Evolutionary conservation across 1,284 basidiomycete species (phyloP).

Genomic region (Cutaneotrichosporon sp.): DNA sequence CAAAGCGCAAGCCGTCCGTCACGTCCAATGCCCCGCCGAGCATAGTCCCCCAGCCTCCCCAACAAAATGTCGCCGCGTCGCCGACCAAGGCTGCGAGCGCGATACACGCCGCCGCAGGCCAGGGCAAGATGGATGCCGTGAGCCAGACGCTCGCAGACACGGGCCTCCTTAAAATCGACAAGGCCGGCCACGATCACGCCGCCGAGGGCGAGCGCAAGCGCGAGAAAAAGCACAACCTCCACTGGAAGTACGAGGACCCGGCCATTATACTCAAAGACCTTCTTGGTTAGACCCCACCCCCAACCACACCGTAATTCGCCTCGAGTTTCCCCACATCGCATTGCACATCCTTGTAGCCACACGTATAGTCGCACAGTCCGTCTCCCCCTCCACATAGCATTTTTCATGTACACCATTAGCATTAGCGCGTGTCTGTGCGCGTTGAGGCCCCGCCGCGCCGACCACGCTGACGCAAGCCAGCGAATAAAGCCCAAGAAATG

Average conservation of each 20-base stretch:
- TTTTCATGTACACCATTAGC: background rate
- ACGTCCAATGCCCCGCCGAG: background rate
- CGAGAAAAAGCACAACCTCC: conserved; percentile 42
- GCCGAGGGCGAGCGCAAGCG: conserved; percentile 30
- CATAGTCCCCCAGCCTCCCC: background rate
- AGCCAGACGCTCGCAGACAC: conserved; percentile 24
- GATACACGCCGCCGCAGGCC: conserved; percentile 28
- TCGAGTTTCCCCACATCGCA: background rate
- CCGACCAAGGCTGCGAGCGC: conserved; percentile 29
- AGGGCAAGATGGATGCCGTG: conserved; percentile 26
- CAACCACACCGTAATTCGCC: background rate
- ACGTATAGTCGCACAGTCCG: background rate
- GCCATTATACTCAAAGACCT: conserved; percentile 45
- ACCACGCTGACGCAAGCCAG: background rate
- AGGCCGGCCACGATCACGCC: conserved; percentile 29
- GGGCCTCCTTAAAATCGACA: conserved; percentile 40
- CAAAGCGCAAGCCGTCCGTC: background rate
- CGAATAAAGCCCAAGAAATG: background rate
- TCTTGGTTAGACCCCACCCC: conserved; percentile 27
- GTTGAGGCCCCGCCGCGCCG: no score
- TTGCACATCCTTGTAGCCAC: background rate
- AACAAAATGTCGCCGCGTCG: conserved; percentile 6
- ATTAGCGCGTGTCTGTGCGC: background rate
- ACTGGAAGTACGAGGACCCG: conserved; percentile 50
- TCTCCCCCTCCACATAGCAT: background rate